A percentile compares a stretch with the other conserved stretches of the same genome.
Evolutionary conservation across 495 filamentous ascomycete genomes (phyloP).

Genomic region (Penicillium maclennaniae): DNA sequence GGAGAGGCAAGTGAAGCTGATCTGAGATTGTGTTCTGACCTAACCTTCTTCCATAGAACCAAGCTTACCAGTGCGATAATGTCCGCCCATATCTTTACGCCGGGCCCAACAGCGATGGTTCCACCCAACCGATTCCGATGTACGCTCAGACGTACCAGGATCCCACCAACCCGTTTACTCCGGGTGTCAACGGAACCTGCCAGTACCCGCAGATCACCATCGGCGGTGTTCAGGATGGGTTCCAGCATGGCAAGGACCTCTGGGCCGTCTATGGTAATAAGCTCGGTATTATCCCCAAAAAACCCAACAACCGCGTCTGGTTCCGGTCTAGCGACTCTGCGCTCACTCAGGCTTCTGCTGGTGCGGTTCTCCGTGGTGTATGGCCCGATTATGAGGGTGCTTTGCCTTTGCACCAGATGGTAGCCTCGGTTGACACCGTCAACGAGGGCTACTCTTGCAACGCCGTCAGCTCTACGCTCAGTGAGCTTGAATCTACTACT

Average conservation of each 20-base stretch:
- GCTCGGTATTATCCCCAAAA: constrained; percentile 29
- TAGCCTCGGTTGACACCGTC: constrained; percentile 34
- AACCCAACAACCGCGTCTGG: constrained; percentile 31
- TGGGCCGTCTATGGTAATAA: constrained; percentile 36
- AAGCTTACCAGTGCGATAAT: constrained; percentile 40
- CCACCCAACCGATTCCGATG: constrained; percentile 29
- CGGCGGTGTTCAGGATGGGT: constrained; percentile 40
- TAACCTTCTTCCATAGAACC: constrained; percentile 26
- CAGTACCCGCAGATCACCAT: constrained; percentile 45
- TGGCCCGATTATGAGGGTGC: constrained; percentile 34
- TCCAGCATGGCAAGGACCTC: constrained; percentile 41
- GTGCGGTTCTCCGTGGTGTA: constrained; percentile 38
- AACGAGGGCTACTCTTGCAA: constrained; percentile 37
- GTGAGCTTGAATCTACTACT: constrained; percentile 23
- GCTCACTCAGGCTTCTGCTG: constrained; percentile 37
- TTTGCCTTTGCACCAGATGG: constrained; percentile 40
- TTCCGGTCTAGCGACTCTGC: constrained; percentile 39
- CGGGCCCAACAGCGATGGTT: constrained; percentile 18
- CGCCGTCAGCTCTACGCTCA: constrained; percentile 23
- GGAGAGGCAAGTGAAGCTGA: constrained; percentile 31
- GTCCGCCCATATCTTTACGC: constrained; percentile 39
- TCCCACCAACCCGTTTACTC: constrained; percentile 34
- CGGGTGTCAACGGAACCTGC: constrained; percentile 37
- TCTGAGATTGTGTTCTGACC: not conserved
- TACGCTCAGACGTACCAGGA: constrained; percentile 42